A percentile compares a stretch with the other conserved stretches of the same genome.
Evolutionary conservation across 2,329 filamentous ascomycete species (phyloP).

Genomic region (Colletotrichum noveboracense): DNA sequence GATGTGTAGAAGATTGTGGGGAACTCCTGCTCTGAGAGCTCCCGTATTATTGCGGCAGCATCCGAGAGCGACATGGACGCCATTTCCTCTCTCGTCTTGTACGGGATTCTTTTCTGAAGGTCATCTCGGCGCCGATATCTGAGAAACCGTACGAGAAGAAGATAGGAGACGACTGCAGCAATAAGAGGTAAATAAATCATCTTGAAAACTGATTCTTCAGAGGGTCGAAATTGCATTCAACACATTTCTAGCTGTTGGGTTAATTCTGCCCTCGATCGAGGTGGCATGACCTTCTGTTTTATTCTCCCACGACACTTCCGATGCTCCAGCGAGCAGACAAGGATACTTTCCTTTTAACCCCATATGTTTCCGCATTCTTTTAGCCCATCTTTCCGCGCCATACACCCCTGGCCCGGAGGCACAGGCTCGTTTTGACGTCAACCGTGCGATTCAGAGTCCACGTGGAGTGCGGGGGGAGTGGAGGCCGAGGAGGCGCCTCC

Average conservation of each 20-base stretch:
- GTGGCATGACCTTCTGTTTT: not conserved
- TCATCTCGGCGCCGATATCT: conserved; percentile 5
- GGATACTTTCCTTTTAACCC: not conserved
- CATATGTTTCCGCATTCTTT: not conserved
- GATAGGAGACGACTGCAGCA: not conserved
- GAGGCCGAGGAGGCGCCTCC: not conserved
- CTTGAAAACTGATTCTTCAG: not conserved
- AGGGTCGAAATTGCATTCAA: not conserved
- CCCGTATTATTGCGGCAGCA: conserved; percentile 37
- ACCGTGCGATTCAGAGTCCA: not conserved
- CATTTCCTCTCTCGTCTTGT: conserved; percentile 9
- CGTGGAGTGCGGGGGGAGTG: not conserved
- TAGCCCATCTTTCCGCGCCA: not conserved
- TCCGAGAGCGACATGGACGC: conserved; percentile 4
- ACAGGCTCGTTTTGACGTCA: not conserved
- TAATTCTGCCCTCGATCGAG: not conserved
- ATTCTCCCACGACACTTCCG: not conserved
- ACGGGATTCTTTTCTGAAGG: not conserved
- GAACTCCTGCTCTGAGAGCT: conserved; percentile 57
- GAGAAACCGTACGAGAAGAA: not conserved
- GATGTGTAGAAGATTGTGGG: conserved; percentile 55
- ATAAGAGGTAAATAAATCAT: not conserved
- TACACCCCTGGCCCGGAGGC: not conserved
- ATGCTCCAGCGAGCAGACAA: not conserved
- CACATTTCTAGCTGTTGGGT: rapidly evolving